These are phyloP conservation scores for Globisporangium solare DNA, from an alignment of 352 stramenopile species.

Conservation along the genomic window DNA sequence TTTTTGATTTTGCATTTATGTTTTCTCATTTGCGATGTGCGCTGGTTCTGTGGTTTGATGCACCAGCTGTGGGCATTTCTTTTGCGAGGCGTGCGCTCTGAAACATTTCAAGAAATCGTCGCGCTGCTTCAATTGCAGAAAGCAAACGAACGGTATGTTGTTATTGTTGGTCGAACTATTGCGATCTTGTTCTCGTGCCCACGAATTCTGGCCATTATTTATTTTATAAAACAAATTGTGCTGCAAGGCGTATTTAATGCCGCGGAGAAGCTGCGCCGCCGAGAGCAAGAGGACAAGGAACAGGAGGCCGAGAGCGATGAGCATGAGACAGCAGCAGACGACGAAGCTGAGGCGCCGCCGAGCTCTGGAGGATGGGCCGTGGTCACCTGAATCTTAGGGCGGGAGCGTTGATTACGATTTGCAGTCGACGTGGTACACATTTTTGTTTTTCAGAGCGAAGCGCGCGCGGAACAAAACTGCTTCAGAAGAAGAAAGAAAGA, in stretches of 20 bases:
- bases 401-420: neutral
- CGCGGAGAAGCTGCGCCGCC: slow-evolving; percentile 69
- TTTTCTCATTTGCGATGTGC: neutral
- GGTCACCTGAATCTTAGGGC: slow-evolving; percentile 3
- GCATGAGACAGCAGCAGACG: slow-evolving; percentile 3
- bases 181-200: too few relatives aligned
- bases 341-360: neutral
- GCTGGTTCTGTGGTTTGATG: slow-evolving; percentile 1
- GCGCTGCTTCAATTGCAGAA: slow-evolving; percentile 92
- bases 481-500: too few relatives aligned
- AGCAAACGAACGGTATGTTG: slow-evolving; percentile 86
- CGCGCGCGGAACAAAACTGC: neutral
- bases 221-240: too few relatives aligned
- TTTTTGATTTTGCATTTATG: neutral
- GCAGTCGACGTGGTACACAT: too few relatives aligned
- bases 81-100: slow-evolving; percentile 93
- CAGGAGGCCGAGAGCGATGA: slow-evolving; percentile 13
- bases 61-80: slow-evolving; percentile 93
- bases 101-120: slow-evolving; percentile 79
- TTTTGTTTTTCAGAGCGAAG: neutral
- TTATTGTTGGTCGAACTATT: too few relatives aligned
- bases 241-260: slow-evolving; percentile 91
- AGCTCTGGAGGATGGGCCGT: slow-evolving; percentile 12
- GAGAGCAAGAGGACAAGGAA: slow-evolving; percentile 30
- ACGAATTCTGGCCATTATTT: too few relatives aligned